A percentile compares a stretch with the other conserved stretches of the same genome.
Evolutionary conservation across 768 basidiomycete genomes (phyloP).

Genomic region (Lentinula guzmanii): DNA sequence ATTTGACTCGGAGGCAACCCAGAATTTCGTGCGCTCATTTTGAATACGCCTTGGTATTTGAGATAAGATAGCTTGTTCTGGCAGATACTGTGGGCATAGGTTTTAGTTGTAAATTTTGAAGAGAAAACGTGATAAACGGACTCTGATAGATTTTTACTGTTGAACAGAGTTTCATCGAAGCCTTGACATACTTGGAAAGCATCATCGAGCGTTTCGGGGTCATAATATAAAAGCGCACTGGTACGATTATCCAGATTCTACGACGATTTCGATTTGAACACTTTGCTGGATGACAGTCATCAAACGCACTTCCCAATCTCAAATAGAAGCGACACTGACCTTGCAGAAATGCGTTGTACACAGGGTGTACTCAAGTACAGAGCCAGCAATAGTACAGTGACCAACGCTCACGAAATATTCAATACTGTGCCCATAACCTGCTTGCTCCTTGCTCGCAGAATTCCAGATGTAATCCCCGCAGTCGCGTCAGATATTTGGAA

Average conservation of each 20-base stretch:
- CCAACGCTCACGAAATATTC: too few relatives aligned
- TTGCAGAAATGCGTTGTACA: background rate
- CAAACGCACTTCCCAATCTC: constrained; percentile 13
- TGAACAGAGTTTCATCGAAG: constrained; percentile 10
- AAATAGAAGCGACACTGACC: constrained; percentile 10
- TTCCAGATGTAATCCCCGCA: too few relatives aligned
- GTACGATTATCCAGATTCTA: constrained; percentile 10
- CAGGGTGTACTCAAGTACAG: background rate
- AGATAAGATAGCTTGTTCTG: background rate
- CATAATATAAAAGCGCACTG: constrained; percentile 12
- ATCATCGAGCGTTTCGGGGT: constrained; percentile 4
- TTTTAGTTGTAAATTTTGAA: background rate
- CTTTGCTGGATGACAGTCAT: too few relatives aligned
- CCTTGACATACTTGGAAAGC: constrained; percentile 10
- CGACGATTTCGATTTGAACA: background rate
- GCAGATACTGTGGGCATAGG: background rate
- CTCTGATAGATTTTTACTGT: background rate
- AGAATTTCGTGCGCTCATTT: background rate
- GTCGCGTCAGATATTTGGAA: too few relatives aligned
- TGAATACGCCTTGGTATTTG: background rate
- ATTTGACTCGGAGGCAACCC: constrained; percentile 4
- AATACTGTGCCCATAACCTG: too few relatives aligned
- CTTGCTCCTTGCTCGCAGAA: too few relatives aligned
- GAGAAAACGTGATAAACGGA: background rate
- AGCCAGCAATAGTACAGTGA: background rate